Evolutionary conservation across 2,329 filamentous ascomycete genomes (phyloP), one percentile per base, ranked within the genome.

Genomic region (Zymoseptoria ardabiliae): DNA sequence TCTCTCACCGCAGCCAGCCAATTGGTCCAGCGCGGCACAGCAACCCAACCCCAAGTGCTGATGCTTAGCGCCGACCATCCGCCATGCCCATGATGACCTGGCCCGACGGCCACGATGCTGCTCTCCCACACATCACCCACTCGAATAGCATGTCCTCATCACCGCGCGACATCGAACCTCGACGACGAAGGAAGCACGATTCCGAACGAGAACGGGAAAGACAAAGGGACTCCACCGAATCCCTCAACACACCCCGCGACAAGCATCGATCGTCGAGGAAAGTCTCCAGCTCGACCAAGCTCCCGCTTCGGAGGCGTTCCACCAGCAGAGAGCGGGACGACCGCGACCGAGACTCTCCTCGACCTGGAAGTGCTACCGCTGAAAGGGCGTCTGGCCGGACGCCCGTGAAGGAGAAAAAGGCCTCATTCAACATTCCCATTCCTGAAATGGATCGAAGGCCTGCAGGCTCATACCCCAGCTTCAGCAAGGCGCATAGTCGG

Each of bases 401-500:
- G 21, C 22, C 45, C 58, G 54, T 35, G 48, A 61, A 64, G 54
- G 53, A 58, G 61, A 58, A 59, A 59, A 60, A 56, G 53, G 57
- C 61, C 2, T 60, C 57, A 50, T 67, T 62, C 59, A 75, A 73
- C 57, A 73, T 74, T 67, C 69, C 74, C 19, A 67, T 77, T 54
- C 78, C 79, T 45, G 79, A 81, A 65, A 77, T 80, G 74, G 75
- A 77, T 21, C 73, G 78, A 3, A 68, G 73, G 55, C 68, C 73
- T 45, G 73, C 72, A 63, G 67, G 89, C 50, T 87, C 90, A 6
- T 96, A 96, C 71, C 90, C 91, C 1, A 81, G 82, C 10, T 91
- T 95, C 74, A 94, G 89, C 76, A 97, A 95, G 76, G 89, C 89
- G 11, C 90, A 96, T 74, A 95, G 91, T 79, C 94, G 91, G 74